Percentiles rank a stretch among this genome's conserved stretches.
phyloP scores from a whole-genome alignment of 345 rosid genomes.

The Gynandropsis gynandra region DNA sequence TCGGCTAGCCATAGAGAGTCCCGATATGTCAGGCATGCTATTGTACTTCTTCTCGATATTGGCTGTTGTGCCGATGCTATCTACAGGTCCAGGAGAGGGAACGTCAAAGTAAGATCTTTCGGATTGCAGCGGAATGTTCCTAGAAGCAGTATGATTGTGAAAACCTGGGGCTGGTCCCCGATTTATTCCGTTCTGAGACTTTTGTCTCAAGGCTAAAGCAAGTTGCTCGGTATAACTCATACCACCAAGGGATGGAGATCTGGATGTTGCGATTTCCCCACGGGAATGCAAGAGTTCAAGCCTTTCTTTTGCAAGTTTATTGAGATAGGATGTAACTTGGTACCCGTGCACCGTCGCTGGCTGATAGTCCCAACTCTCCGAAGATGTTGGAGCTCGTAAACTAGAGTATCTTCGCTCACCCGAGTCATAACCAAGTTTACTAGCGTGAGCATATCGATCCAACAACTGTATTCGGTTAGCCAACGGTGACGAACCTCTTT shows the following conservation, averaged over 20 bases:
- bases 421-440: constrained; percentile 36
- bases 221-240: constrained; percentile 49
- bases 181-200: constrained; percentile 49
- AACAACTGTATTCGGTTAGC: constrained; percentile 47
- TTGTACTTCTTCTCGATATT: constrained; percentile 76
- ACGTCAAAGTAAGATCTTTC: constrained; percentile 48
- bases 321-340: constrained; percentile 53
- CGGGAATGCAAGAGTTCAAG: constrained; percentile 45
- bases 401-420: constrained; percentile 73
- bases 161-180: constrained; percentile 57
- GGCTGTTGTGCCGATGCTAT: constrained; percentile 29
- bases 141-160: constrained; percentile 45
- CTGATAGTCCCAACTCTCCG: constrained; percentile 57
- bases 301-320: constrained; percentile 47
- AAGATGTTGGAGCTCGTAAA: constrained; percentile 51
- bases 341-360: constrained; percentile 77
- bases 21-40: constrained; percentile 89
- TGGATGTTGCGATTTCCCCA: constrained; percentile 41
- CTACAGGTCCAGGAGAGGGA: constrained; percentile 37
- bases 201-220: constrained; percentile 48
- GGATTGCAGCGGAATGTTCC: constrained; percentile 44
- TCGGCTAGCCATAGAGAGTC: constrained; percentile 48
- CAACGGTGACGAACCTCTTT: constrained; percentile 48
- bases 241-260: constrained; percentile 42
- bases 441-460: constrained; percentile 50